phyloP scores from a whole-genome alignment of 768 basidiomycete species.

The Hortiboletus campestris region DNA sequence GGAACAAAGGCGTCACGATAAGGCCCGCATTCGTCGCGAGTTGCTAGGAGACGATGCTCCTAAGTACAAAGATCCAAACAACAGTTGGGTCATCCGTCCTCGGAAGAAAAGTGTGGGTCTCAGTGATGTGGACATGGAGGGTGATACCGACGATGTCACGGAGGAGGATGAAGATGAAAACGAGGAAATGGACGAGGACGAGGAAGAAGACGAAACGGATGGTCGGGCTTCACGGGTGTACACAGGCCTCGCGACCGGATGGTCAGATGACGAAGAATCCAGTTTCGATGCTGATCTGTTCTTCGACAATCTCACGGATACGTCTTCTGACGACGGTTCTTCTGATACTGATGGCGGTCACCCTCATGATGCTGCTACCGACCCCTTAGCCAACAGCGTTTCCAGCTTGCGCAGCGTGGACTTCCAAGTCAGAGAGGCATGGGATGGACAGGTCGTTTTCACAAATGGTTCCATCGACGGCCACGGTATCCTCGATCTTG shows the following conservation, averaged over 20 bases:
- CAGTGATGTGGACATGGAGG: slow-evolving; percentile 64
- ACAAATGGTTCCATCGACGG: slow-evolving; percentile 59
- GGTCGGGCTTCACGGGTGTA: slow-evolving; percentile 42
- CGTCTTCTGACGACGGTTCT: slow-evolving; percentile 37
- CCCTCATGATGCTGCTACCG: slow-evolving; percentile 34
- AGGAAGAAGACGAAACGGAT: slow-evolving; percentile 49
- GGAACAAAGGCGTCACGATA: slow-evolving; percentile 44
- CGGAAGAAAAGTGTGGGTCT: slow-evolving; percentile 67
- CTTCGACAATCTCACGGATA: slow-evolving; percentile 73
- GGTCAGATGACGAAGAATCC: slow-evolving; percentile 77
- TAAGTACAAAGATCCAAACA: slow-evolving; percentile 40
- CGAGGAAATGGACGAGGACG: slow-evolving; percentile 37
- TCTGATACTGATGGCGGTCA: slow-evolving; percentile 48
- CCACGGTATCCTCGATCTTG: slow-evolving; percentile 56
- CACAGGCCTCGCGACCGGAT: slow-evolving; percentile 68
- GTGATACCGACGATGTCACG: slow-evolving; percentile 54
- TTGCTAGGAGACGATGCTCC: slow-evolving; percentile 52
- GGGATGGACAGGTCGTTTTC: slow-evolving; percentile 76
- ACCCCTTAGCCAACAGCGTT: slow-evolving; percentile 26
- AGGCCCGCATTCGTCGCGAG: slow-evolving; percentile 59
- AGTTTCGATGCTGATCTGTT: slow-evolving; percentile 83
- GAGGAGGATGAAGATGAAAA: slow-evolving; percentile 59
- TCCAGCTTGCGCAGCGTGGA: slow-evolving; percentile 36
- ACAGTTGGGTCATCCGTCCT: slow-evolving; percentile 68
- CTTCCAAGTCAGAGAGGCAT: slow-evolving; percentile 67